phyloP scores from a whole-genome alignment of 2,329 filamentous ascomycete genomes.

The Fusarium neocosmosporiellum region DNA sequence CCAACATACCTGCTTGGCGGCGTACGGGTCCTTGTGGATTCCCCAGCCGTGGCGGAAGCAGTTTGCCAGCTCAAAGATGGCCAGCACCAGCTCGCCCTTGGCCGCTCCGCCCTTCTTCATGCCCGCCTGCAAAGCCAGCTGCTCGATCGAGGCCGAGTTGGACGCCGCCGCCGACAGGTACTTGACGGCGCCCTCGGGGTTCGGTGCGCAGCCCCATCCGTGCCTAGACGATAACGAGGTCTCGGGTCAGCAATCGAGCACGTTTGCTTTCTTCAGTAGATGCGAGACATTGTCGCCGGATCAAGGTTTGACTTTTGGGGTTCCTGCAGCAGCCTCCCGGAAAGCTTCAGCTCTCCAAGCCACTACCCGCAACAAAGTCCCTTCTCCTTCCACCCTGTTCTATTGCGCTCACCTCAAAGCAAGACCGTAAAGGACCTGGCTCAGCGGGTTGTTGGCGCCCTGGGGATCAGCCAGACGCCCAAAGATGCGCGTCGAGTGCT shows the following conservation, averaged over 20 bases:
- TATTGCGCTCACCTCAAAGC: slow-evolving; percentile 76
- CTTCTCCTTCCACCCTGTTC: not conserved
- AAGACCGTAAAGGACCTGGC: slow-evolving; percentile 95
- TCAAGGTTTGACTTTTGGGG: slow-evolving; percentile 18
- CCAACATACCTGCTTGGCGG: slow-evolving; percentile 74
- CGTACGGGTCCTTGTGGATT: slow-evolving; percentile 84
- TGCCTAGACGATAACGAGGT: slow-evolving; percentile 66
- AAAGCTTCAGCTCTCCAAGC: slow-evolving; percentile 15
- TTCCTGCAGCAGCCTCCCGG: not conserved
- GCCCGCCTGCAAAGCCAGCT: slow-evolving; percentile 84
- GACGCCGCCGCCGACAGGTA: slow-evolving; percentile 91
- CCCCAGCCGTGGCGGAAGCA: slow-evolving; percentile 97
- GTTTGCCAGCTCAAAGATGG: slow-evolving; percentile 94
- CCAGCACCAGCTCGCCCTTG: slow-evolving; percentile 95
- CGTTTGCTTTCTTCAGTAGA: slow-evolving; percentile 3
- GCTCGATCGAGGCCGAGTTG: slow-evolving; percentile 89
- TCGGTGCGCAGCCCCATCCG: slow-evolving; percentile 87
- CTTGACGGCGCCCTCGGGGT: slow-evolving; percentile 78
- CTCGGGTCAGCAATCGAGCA: slow-evolving; percentile 28
- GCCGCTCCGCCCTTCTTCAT: slow-evolving; percentile 93
- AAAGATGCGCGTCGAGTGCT: slow-evolving; percentile 86
- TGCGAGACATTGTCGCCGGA: not conserved
- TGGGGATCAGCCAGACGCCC: slow-evolving; percentile 83
- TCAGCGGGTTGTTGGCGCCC: slow-evolving; percentile 90
- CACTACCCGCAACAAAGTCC: slow-evolving; percentile 26